Percentiles rank a stretch among this genome's conserved stretches.
These are phyloP conservation scores for Penicillium riverlandense DNA, from an alignment of 495 filamentous ascomycete species.

Conservation along the genomic window DNA sequence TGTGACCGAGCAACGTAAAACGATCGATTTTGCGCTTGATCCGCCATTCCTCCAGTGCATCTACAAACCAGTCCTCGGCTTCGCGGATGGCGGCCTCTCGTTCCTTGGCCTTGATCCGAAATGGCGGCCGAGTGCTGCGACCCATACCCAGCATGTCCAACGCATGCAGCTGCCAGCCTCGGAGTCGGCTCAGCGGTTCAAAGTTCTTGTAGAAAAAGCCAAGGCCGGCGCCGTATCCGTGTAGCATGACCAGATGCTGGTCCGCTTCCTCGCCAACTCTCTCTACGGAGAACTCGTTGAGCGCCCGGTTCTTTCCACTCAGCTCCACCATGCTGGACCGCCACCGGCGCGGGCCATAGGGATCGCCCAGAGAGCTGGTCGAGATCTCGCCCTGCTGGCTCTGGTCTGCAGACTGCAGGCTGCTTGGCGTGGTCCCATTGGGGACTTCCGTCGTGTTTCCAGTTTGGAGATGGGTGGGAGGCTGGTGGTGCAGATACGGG, in stretches of 20 bases:
- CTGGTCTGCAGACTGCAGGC: constrained; percentile 30
- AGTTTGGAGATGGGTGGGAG: constrained; percentile 63
- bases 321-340: constrained; percentile 77
- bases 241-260: constrained; percentile 91
- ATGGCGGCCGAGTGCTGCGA: constrained; percentile 74
- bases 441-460: constrained; percentile 41
- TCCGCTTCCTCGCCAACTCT: constrained; percentile 67
- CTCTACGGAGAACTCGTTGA: constrained; percentile 93
- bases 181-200: constrained; percentile 67
- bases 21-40: constrained; percentile 79
- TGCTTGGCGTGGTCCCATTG: constrained; percentile 31
- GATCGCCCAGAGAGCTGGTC: constrained; percentile 56
- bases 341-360: constrained; percentile 81
- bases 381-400: constrained; percentile 32
- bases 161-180: constrained; percentile 85
- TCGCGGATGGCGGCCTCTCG: constrained; percentile 76
- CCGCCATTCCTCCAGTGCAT: constrained; percentile 94
- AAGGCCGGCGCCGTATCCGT: constrained; percentile 92
- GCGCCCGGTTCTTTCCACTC: constrained; percentile 72
- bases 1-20: constrained; percentile 90
- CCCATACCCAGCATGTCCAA: constrained; percentile 94
- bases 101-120: constrained; percentile 76
- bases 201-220: constrained; percentile 99
- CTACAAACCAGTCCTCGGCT: constrained; percentile 93
- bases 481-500: constrained; percentile 70